Evolutionary conservation across 306 rosid genomes (phyloP), one percentile per base, ranked within the genome.

Genomic region (Vigna mungo): DNA sequence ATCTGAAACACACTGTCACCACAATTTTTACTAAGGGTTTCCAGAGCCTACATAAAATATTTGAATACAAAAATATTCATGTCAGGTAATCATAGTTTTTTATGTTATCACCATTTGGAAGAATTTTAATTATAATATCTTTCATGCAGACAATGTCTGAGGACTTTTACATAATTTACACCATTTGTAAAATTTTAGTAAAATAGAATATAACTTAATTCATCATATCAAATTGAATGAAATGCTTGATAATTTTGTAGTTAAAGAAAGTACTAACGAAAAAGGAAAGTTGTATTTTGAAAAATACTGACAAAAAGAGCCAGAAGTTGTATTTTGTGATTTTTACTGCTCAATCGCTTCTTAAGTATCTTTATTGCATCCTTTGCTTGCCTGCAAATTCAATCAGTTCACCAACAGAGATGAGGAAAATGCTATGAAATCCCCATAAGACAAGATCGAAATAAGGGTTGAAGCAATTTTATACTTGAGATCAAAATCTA

Each of bases 21-120:
- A 83, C 99, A 95, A 71, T 95, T 95, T 87, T 95, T 95, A 88
- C 92, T 91, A 54, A 95, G 58, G 62, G 99, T 88, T 88, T 95
- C 99, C 87, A 95, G 76, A 46, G 89, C 98, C 99, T 95, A 69
- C 72, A 85, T 72, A 79, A 83, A 78, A 63, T 48, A 54, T 54
- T 54, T 54, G 15, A 21, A 55, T 53, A 23, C 36, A 62, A 71
- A 30, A 81, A 43, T 52, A 51, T 23, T 49, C 75, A 39, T 23
- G 71, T 78, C 43, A 83, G 76, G 25, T 47, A 80, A 78, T 53
- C 43, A 75, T 27, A 5, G 5, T 21, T 68, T 79, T 53, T 63
- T 9, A 9, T 44, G 59, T n/a, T 77, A 43, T 41, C 47, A 30
- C 54, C 37, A 2, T 43, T 80, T 60, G 68, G 27, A 74, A 72